Evolutionary conservation across 306 rosid genomes (phyloP), one percentile per base, ranked within the genome.

Genomic region (Cercis canadensis): DNA sequence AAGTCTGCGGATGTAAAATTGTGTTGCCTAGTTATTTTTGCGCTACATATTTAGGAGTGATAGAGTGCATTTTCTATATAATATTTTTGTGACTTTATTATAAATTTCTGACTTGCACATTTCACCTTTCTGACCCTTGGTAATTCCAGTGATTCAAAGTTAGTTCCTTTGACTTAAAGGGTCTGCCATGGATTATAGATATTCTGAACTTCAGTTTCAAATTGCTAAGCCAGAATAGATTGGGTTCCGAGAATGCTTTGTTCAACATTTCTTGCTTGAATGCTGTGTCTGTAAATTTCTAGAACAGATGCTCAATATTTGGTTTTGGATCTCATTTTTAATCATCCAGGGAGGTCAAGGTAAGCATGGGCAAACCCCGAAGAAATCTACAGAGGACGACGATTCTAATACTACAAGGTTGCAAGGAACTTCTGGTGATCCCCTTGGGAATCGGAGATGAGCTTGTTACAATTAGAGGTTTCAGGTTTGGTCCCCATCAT

Each of bases 271-370:
- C 57, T 55, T 72, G 68, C 16, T 64, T 51, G 70, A 50, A 47
- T 43, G 32, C 40, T 39, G 43, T 65, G 40, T 63, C 59, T 8
- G 66, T 21, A 49, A 51, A 21, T 59, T 18, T 55, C 37, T 47
- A 37, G 40, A 65, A 6, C 16, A 3, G 62, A 69, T 31, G 74
- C 59, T 71, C 15, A n/a, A 65, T 45, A 62, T 13, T 67, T 34
- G 29, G 8, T 11, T n/a, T 69, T 36, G 24, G 29, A 4, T 50
- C 33, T 46, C 64, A 44, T 24, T 76, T 40, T 82, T 52, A 54
- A 77, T 24, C 64, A 51, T 61, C 14, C 71, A 84, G 89, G 92
- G 81, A 45, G 89, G 85, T 82, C 97, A 93, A 78, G 69, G 68
- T 58, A 89, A 86, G 87, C 79, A 79, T 59, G 85, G 75, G 7